Evolutionary conservation across 371 early-diverging fungal genomes (phyloP), one percentile per base, ranked within the genome.

Genomic region (Phascolomyces articulosus): DNA sequence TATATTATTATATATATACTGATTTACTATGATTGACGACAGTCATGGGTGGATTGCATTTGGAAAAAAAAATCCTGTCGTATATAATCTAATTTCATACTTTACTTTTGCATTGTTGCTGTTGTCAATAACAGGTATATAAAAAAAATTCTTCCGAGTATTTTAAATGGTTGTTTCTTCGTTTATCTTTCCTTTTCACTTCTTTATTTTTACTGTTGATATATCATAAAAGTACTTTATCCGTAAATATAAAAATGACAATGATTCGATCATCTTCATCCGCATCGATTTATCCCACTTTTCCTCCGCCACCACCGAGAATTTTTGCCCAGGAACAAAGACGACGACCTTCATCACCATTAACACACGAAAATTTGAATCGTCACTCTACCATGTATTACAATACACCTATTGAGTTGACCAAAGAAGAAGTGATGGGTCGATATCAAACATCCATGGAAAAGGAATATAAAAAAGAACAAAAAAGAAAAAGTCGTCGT

Each of bases 101-200:
- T 38, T 6, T 13, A 9, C 9, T 13, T 38, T 38, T 38, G 38
- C 38, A 9, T 38, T 38, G 38, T 38, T 13, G 16, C 6, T 13
- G 16, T 44, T 13, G 16, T 1, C 1, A 44, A 13, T 44, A 23
- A 23, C 51, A n/a, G 23, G 23, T 51, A 51, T n/a, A n/a, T n/a
- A 51, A 51, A 23, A 23, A 23, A 10, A 23, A 51, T 51, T 44
- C 51, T 51, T 51, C 51, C 51, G 51, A 51, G 44, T 44, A 44
- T n/a, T n/a, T n/a, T n/a, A n/a, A n/a, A n/a, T n/a, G n/a, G n/a
- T n/a, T n/a, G n/a, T n/a, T n/a, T n/a, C n/a, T n/a, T n/a, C n/a
- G n/a, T n/a, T n/a, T 18, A 13, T 51, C 23, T 20, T 10, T 10
- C 23, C 0, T 10, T 51, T 24, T 51, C 51, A 23, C n/a, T 24